These are phyloP conservation scores for Cladophialophora yegresii DNA, from an alignment of 2,329 filamentous ascomycete species.

Conservation along the genomic window DNA sequence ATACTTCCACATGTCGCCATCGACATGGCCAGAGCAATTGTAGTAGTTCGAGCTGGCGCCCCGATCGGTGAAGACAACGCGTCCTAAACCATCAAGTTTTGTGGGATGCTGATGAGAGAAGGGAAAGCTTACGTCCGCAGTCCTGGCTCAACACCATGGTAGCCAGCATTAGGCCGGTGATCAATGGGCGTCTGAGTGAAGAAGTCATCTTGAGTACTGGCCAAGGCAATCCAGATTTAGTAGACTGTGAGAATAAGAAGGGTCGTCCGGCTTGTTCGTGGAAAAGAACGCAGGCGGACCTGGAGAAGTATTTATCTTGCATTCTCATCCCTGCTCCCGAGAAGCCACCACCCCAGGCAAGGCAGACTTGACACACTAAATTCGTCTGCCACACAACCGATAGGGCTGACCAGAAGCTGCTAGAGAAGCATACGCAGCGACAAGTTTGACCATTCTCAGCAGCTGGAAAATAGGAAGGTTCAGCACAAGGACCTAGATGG, in stretches of 20 bases:
- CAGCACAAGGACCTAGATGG: not conserved
- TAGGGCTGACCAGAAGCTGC: not conserved
- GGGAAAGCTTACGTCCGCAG: slow-evolving; percentile 2
- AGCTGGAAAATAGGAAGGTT: not conserved
- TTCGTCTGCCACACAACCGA: not conserved
- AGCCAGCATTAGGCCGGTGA: not conserved
- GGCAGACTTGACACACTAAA: not conserved
- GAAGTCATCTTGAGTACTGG: not conserved
- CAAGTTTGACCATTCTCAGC: not conserved
- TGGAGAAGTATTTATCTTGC: not conserved
- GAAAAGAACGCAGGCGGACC: not conserved
- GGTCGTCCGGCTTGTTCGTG: not conserved
- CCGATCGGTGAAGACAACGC: slow-evolving; percentile 9
- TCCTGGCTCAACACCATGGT: slow-evolving; percentile 6
- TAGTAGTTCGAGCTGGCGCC: slow-evolving; percentile 9
- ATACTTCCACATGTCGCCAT: slow-evolving; percentile 10
- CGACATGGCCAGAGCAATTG: slow-evolving; percentile 13
- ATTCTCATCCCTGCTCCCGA: not conserved
- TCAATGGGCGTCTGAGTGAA: not conserved
- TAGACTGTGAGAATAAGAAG: not conserved
- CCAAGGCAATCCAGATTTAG: not conserved
- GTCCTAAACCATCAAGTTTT: not conserved
- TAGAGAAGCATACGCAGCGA: not conserved
- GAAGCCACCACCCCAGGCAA: not conserved
- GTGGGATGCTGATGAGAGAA: not conserved